Evolutionary conservation across 2,329 filamentous ascomycete genomes (phyloP).

Genomic region (Neocatenulostroma microsporum): DNA sequence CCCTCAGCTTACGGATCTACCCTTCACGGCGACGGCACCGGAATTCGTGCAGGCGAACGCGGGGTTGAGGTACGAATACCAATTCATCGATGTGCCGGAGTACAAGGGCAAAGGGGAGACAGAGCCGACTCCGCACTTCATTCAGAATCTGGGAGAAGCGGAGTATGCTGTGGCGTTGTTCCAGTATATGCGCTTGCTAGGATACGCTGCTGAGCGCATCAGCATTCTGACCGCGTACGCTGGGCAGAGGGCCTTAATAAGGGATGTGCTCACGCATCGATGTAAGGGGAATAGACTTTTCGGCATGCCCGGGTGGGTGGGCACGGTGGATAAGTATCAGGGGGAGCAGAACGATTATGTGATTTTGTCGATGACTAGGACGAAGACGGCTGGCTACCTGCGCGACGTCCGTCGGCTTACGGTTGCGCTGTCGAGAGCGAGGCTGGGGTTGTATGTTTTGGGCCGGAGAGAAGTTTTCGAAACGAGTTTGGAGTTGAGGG

Average conservation of each 20-base stretch:
- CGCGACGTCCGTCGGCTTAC: conserved; percentile 89
- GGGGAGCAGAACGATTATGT: conserved; percentile 99
- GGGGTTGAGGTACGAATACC: conserved; percentile 87
- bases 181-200: conserved; percentile 94
- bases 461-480: conserved; percentile 85
- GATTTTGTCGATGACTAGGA: conserved; percentile 86
- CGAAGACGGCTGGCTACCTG: conserved; percentile 81
- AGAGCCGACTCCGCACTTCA: conserved; percentile 87
- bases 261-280: conserved; percentile 74
- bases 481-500: conserved; percentile 74
- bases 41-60: conserved; percentile 81
- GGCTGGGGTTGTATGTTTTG: conserved; percentile 84
- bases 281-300: conserved; percentile 80
- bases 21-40: conserved; percentile 57
- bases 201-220: conserved; percentile 77
- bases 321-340: conserved; percentile 97
- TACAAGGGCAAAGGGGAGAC: conserved; percentile 86
- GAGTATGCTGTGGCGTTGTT: conserved; percentile 94
- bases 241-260: conserved; percentile 79
- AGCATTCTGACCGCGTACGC: conserved; percentile 90
- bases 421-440: conserved; percentile 84
- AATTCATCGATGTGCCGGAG: conserved; percentile 91
- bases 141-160: conserved; percentile 93
- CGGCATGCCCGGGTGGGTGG: conserved; percentile 82
- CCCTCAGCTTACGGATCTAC: conserved; percentile 66